Evolutionary conservation across 352 stramenopile genomes (phyloP).

Genomic region (Globisporangium mamillatum): DNA sequence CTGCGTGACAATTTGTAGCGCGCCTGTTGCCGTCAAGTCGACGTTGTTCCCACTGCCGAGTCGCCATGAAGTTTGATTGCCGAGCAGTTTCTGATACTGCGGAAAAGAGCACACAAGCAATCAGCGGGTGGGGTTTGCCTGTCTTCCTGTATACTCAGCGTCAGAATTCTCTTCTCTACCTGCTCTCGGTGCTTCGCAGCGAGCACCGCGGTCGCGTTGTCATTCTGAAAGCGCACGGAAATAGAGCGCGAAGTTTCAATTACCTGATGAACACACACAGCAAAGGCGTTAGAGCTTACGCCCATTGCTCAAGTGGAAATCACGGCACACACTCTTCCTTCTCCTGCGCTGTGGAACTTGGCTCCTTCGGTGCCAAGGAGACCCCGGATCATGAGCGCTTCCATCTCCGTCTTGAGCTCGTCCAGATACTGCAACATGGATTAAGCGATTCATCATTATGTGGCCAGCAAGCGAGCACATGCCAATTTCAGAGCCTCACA

Average conservation of each 20-base stretch:
- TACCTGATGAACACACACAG: background rate
- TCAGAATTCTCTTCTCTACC: conserved; percentile 12
- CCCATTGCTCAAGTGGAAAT: no score
- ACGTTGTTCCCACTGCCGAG: background rate
- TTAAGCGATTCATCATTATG: background rate
- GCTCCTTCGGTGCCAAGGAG: conserved; percentile 43
- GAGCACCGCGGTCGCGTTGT: conserved; percentile 33
- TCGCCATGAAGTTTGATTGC: background rate
- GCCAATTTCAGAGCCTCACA: background rate
- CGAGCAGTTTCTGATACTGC: conserved; percentile 9
- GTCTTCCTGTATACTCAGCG: background rate
- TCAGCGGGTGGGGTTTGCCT: background rate
- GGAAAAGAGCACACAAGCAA: background rate
- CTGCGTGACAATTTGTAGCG: background rate
- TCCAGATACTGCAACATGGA: conserved; percentile 36
- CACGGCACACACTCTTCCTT: conserved; percentile 32
- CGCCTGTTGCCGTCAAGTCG: background rate
- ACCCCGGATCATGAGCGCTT: conserved; percentile 50
- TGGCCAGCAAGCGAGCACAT: background rate
- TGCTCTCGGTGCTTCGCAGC: conserved; percentile 40
- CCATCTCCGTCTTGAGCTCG: conserved; percentile 57
- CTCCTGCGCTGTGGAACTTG: conserved; percentile 40
- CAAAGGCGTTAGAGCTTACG: background rate
- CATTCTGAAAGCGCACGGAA: conserved; percentile 20
- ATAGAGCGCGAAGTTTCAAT: conserved; percentile 16